Percentiles rank a stretch among this genome's conserved stretches.
Evolutionary conservation across 441 rosid species (phyloP).

Genomic region (Corymbia citriodora): DNA sequence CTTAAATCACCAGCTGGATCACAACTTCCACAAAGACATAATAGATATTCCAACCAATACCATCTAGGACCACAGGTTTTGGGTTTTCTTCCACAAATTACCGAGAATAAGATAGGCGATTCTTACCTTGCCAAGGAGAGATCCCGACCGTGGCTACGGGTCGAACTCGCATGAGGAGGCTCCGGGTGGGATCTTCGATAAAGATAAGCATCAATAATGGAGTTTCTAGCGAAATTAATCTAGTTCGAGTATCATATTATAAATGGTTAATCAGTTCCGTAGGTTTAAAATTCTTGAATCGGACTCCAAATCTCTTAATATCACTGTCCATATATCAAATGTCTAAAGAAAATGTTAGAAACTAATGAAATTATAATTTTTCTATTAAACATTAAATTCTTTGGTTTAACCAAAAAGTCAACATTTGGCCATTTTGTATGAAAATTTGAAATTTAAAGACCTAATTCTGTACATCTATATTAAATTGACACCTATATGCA

Average conservation of each 20-base stretch:
- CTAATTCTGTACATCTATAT: fast-evolving
- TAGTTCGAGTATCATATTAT: too few relatives aligned
- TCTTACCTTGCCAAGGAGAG: neutral
- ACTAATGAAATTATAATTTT: neutral
- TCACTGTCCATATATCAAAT: neutral
- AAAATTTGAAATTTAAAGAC: neutral
- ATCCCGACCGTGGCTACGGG: fast-evolving
- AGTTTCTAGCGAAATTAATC: too few relatives aligned
- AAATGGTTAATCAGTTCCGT: neutral
- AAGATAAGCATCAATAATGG: neutral
- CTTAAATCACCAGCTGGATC: neutral
- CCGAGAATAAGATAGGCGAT: neutral
- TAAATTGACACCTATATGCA: neutral
- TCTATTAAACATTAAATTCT: neutral
- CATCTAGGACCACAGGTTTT: fast-evolving
- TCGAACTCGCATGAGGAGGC: neutral
- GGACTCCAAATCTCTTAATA: too few relatives aligned
- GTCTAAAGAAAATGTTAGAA: too few relatives aligned
- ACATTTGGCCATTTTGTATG: neutral
- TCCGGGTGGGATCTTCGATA: neutral
- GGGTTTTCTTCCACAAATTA: neutral
- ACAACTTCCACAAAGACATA: neutral
- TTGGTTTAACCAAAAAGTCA: too few relatives aligned
- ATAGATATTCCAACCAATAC: neutral
- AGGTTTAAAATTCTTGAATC: neutral